Percentiles rank a stretch among this genome's conserved stretches.
Conservation (phyloP, 116 monocot species). For the Iris pallida region DNA sequence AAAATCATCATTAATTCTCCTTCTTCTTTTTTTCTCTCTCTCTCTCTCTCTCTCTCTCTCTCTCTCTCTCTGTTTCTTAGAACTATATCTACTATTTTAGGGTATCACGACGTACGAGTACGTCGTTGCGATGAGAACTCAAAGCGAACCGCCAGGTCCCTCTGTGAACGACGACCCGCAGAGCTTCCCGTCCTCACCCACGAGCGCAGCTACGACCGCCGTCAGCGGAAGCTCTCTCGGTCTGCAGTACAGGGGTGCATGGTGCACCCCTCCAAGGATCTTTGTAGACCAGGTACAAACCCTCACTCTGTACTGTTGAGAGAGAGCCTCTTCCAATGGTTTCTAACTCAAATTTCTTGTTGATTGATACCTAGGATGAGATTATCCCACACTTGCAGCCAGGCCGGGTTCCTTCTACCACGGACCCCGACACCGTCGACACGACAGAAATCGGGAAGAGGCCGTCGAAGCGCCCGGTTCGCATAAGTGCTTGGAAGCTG, state of each 20-base stretch:
- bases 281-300: slow-evolving; percentile 44
- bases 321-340: no score
- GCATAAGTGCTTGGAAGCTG: slow-evolving; percentile 88
- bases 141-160: slow-evolving; percentile 57
- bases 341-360: slow-evolving; percentile 32
- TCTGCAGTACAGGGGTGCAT: slow-evolving; percentile 69
- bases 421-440: slow-evolving; percentile 39
- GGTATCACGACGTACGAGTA: slow-evolving; percentile 92
- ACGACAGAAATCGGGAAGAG: slow-evolving; percentile 1
- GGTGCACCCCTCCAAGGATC: slow-evolving; percentile 78
- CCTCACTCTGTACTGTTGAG: no score
- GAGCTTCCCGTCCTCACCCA: slow-evolving; percentile 55
- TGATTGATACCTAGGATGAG: slow-evolving; percentile 45
- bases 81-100: slow-evolving; percentile 19
- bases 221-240: slow-evolving; percentile 64
- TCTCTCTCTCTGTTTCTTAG: not conserved
- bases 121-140: slow-evolving; percentile 78
- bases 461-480: slow-evolving; percentile 48
- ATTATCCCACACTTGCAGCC: slow-evolving; percentile 55
- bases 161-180: slow-evolving; percentile 36
- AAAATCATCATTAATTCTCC: not conserved
- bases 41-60: no score
- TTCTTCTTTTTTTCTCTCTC: no score
- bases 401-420: slow-evolving; percentile 44
- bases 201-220: slow-evolving; percentile 59